Percentiles rank a stretch among this genome's conserved stretches.
These are phyloP conservation scores for Tremella yokohamensis DNA, from an alignment of 768 basidiomycete genomes.

Conservation along the genomic window DNA sequence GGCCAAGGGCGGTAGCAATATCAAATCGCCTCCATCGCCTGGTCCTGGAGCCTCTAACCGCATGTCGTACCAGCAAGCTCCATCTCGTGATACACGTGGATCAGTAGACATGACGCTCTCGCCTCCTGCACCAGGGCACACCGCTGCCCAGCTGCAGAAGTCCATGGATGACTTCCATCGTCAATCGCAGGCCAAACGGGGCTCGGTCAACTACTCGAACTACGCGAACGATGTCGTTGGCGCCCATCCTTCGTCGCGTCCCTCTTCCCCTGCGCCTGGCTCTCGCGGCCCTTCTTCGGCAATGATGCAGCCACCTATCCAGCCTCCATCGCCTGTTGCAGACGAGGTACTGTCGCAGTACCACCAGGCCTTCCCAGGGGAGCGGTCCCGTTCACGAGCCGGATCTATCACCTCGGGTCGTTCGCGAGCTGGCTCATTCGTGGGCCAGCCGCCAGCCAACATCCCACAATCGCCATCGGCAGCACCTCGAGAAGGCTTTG, in stretches of 20 bases:
- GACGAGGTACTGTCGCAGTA: slow-evolving; percentile 74
- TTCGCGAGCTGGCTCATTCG: slow-evolving; percentile 30
- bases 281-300: slow-evolving; percentile 54
- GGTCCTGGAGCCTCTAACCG: slow-evolving; percentile 27
- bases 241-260: slow-evolving; percentile 67
- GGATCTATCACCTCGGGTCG: slow-evolving; percentile 31
- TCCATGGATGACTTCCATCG: slow-evolving; percentile 53
- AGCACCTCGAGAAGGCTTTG: slow-evolving; percentile 59
- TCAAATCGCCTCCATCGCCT: slow-evolving; percentile 35
- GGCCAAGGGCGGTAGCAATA: slow-evolving; percentile 27
- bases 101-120: slow-evolving; percentile 31
- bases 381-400: slow-evolving; percentile 35
- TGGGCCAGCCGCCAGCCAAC: slow-evolving; percentile 41
- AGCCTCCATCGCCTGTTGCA: slow-evolving; percentile 54
- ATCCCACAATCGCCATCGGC: slow-evolving; percentile 28
- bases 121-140: slow-evolving; percentile 48
- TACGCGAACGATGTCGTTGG: slow-evolving; percentile 79
- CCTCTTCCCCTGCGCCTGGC: slow-evolving; percentile 60
- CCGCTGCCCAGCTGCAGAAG: slow-evolving; percentile 48
- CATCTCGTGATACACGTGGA: slow-evolving; percentile 9
- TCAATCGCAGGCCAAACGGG: slow-evolving; percentile 31
- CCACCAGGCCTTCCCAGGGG: slow-evolving; percentile 81
- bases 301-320: slow-evolving; percentile 65
- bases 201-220: slow-evolving; percentile 63
- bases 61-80: slow-evolving; percentile 32